Evolutionary conservation across 495 filamentous ascomycete species (phyloP).

Genomic region (Penicillium canescens): DNA sequence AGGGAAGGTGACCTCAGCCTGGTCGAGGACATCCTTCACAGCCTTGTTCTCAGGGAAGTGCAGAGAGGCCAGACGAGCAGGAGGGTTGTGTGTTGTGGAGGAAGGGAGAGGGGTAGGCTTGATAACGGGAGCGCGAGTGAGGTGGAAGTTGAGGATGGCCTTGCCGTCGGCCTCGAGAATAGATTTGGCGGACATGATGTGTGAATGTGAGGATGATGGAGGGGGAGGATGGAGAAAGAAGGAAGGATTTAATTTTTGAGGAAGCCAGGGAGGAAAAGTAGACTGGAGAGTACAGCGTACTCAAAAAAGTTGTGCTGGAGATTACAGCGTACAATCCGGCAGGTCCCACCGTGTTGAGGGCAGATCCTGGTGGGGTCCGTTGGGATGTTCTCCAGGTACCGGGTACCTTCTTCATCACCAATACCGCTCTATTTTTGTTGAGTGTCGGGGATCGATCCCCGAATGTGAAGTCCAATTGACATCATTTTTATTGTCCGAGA

Average conservation of each 20-base stretch:
- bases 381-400: slow-evolving; percentile 9
- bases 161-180: slow-evolving; percentile 99
- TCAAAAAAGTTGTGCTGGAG: slow-evolving; percentile 30
- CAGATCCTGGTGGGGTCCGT: slow-evolving; percentile 8
- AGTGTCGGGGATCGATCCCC: neutral
- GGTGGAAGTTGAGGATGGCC: slow-evolving; percentile 99
- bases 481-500: too few relatives aligned
- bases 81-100: slow-evolving; percentile 85
- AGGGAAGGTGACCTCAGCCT: slow-evolving; percentile 92
- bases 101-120: slow-evolving; percentile 92
- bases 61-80: slow-evolving; percentile 85
- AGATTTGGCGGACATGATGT: slow-evolving; percentile 94
- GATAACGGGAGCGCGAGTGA: slow-evolving; percentile 96
- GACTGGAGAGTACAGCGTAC: slow-evolving; percentile 27
- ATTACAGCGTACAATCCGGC: slow-evolving; percentile 38
- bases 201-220: slow-evolving; percentile 16
- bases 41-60: slow-evolving; percentile 88
- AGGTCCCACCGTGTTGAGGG: slow-evolving; percentile 26
- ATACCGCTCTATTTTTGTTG: slow-evolving; percentile 8
- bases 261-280: slow-evolving; percentile 15
- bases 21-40: slow-evolving; percentile 83
- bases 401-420: neutral
- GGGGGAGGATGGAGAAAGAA: slow-evolving; percentile 12
- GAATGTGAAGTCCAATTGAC: too few relatives aligned
- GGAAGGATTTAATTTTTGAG: slow-evolving; percentile 13